Percentiles rank a stretch among this genome's conserved stretches.
Conservation (phyloP, 192 early-diverging fungal species). For the Podila verticillata region DNA sequence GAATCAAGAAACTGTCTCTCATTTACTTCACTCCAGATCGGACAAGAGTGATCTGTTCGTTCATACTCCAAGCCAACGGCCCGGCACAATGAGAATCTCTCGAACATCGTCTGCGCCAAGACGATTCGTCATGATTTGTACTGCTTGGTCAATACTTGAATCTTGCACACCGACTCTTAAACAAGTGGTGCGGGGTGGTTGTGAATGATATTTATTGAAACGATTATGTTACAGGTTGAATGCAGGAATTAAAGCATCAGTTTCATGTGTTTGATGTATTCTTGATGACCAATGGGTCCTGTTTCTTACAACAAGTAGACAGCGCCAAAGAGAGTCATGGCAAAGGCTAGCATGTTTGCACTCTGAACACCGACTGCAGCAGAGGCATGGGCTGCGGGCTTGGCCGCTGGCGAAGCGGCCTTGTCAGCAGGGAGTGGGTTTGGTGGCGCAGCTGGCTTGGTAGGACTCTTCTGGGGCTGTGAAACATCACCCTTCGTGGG, state of each 20-base stretch:
- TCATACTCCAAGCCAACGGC: too few species aligned
- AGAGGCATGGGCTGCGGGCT: not conserved
- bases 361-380: not conserved
- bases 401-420: not conserved
- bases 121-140: not conserved
- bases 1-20: too few species aligned
- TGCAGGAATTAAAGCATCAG: too few species aligned
- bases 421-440: conserved; percentile 23
- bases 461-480: conserved; percentile 8
- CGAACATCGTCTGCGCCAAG: too few species aligned
- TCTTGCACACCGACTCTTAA: not conserved
- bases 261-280: too few species aligned
- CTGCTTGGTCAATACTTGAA: not conserved
- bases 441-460: conserved; percentile 25
- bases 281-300: too few species aligned
- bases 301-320: conserved; percentile 40
- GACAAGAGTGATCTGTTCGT: too few species aligned
- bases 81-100: too few species aligned
- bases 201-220: not conserved
- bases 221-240: too few species aligned
- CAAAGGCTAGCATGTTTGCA: conserved; percentile 39
- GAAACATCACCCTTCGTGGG: conserved; percentile 26
- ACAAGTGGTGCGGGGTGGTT: not conserved
- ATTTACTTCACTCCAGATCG: too few species aligned
- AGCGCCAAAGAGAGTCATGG: conserved; percentile 38